Conservation (phyloP, 2,329 filamentous ascomycete species). For the Periconia sp. region DNA sequence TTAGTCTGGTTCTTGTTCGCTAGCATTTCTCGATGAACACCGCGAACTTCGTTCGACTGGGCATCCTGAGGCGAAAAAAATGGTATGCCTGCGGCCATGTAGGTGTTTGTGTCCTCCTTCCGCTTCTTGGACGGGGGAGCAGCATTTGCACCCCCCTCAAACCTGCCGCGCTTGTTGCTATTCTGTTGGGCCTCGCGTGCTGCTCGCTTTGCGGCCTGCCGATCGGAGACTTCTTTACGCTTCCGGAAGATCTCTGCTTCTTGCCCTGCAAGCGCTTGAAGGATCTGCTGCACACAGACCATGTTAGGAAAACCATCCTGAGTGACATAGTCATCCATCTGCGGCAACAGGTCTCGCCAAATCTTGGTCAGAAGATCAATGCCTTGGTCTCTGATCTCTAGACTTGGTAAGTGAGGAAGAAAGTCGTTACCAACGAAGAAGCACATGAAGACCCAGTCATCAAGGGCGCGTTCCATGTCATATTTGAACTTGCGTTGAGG, state of each 20-base stretch:
- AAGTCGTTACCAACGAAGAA: conserved; percentile 99
- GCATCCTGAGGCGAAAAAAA: conserved; percentile 46
- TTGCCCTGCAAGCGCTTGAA: conserved; percentile 86
- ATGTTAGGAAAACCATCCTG: conserved; percentile 94
- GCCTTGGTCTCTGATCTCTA: conserved; percentile 95
- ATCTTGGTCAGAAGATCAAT: conserved; percentile 97
- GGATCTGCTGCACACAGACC: conserved; percentile 82
- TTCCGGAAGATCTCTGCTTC: conserved; percentile 93
- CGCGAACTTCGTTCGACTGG: conserved; percentile 45
- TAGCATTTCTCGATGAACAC: conserved; percentile 85
- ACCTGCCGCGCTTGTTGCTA: conserved; percentile 32
- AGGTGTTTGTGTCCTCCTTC: conserved; percentile 44
- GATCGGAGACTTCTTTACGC: conserved; percentile 84
- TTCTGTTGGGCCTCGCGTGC: conserved; percentile 57
- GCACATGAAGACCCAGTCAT: conserved; percentile 99
- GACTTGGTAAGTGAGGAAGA: conserved; percentile 91
- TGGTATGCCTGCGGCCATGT: conserved; percentile 39
- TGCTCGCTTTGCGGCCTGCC: conserved; percentile 73
- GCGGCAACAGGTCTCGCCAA: conserved; percentile 89
- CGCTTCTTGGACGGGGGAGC: conserved; percentile 38
- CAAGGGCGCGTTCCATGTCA: conserved; percentile 90
- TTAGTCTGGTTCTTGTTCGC: conserved; percentile 84
- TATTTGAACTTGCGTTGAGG: conserved; percentile 84
- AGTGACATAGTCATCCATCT: conserved; percentile 95
- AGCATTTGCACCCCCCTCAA: conserved; percentile 37